Evolutionary conservation across 352 stramenopile species (phyloP).

Genomic region (Globisporangium cylindrosporum): DNA sequence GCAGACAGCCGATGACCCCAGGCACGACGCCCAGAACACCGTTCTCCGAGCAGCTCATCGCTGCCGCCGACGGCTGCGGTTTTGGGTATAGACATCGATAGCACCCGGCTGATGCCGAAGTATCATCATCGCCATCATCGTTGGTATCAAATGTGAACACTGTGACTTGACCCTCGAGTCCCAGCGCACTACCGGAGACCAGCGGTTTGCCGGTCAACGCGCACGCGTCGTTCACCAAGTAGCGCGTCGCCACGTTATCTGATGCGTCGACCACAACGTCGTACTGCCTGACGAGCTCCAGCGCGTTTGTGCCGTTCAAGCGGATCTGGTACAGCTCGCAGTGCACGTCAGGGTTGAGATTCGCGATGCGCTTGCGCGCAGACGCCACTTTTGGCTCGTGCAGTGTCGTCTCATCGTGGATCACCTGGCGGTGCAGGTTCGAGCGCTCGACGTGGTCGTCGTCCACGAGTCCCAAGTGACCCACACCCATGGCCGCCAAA

Average conservation of each 20-base stretch:
- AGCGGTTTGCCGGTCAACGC: slow-evolving; percentile 79
- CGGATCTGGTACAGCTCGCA: slow-evolving; percentile 42
- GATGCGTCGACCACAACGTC: slow-evolving; percentile 95
- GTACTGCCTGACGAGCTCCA: slow-evolving; percentile 65
- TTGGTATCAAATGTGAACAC: slow-evolving; percentile 86
- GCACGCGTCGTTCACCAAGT: slow-evolving; percentile 96
- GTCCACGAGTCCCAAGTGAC: slow-evolving; percentile 92
- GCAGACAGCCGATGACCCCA: slow-evolving; percentile 92
- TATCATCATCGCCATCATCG: slow-evolving; percentile 17
- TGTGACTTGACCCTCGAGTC: slow-evolving; percentile 95
- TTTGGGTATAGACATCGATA: slow-evolving; percentile 97
- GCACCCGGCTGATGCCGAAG: slow-evolving; percentile 54
- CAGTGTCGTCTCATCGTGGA: slow-evolving; percentile 86
- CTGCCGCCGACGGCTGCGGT: slow-evolving; percentile 37
- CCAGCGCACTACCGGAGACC: slow-evolving; percentile 94
- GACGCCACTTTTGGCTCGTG: slow-evolving; percentile 91
- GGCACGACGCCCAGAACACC: slow-evolving; percentile 96
- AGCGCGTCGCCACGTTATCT: slow-evolving; percentile 95
- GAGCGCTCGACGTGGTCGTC: slow-evolving; percentile 93
- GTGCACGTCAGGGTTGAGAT: slow-evolving; percentile 83
- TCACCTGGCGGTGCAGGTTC: slow-evolving; percentile 97
- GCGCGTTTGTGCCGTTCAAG: slow-evolving; percentile 80
- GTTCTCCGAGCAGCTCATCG: slow-evolving; percentile 93
- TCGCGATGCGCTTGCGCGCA: slow-evolving; percentile 44
- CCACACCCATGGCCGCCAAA: slow-evolving; percentile 93